Conservation (phyloP, 805 yeast species). For the Wickerhamiella alocasiicola region DNA sequence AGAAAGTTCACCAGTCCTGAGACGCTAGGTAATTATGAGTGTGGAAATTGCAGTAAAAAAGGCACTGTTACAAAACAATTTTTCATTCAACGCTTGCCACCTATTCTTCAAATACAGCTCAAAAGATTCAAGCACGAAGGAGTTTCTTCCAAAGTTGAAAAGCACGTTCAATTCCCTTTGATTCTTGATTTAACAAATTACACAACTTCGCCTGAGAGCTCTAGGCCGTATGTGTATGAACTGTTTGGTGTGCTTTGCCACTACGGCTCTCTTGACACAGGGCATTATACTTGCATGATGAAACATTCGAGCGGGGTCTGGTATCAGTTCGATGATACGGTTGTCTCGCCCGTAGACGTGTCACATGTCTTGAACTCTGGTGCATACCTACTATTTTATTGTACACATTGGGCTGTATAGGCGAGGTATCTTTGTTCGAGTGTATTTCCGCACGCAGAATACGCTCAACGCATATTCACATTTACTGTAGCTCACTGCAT, state of each 20-base stretch:
- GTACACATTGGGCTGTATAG: constrained; percentile 21
- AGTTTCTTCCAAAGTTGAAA: constrained; percentile 53
- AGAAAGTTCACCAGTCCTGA: constrained; percentile 68
- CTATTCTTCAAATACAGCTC: constrained; percentile 70
- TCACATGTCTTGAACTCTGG: constrained; percentile 55
- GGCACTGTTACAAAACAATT: constrained; percentile 65
- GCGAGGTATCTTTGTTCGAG: background rate
- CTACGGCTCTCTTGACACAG: constrained; percentile 87
- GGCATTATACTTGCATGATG: constrained; percentile 77
- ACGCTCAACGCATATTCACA: too few species aligned
- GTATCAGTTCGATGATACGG: constrained; percentile 87
- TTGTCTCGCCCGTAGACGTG: constrained; percentile 51
- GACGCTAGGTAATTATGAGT: constrained; percentile 61
- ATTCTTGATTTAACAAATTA: constrained; percentile 62
- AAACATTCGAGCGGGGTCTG: constrained; percentile 41
- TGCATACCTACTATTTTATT: constrained; percentile 60
- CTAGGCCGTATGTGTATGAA: constrained; percentile 46
- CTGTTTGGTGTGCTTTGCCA: constrained; percentile 80
- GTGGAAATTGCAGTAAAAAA: constrained; percentile 49
- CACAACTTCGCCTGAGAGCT: constrained; percentile 16
- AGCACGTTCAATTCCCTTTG: constrained; percentile 59
- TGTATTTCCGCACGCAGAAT: background rate
- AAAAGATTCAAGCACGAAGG: constrained; percentile 53
- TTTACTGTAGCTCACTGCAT: too few species aligned
- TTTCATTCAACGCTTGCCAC: constrained; percentile 55